Conservation (phyloP, 345 rosid genomes). For the Eucalyptus erythrocorys region DNA sequence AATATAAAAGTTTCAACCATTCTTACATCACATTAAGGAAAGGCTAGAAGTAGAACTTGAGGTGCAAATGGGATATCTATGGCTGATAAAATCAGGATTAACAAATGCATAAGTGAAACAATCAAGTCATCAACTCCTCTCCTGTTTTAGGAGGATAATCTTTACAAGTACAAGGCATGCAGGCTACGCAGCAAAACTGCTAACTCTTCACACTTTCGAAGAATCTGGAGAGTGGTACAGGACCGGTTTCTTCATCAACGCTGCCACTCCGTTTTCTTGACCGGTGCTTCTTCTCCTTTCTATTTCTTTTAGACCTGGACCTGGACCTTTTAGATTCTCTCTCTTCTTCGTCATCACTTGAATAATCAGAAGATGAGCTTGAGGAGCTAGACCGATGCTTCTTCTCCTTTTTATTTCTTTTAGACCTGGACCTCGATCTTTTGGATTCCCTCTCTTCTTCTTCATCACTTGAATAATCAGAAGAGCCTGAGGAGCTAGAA, state of each 20-base stretch:
- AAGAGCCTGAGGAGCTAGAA: constrained; percentile 45
- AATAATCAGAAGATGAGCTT: constrained; percentile 56
- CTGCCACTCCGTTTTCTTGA: constrained; percentile 44
- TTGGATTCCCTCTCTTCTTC: constrained; percentile 59
- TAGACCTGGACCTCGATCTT: constrained; percentile 76
- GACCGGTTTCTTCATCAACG: constrained; percentile 49
- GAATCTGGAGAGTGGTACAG: constrained; percentile 87
- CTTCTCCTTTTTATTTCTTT: constrained; percentile 58
- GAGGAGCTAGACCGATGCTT: constrained; percentile 39
- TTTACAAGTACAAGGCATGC: not conserved
- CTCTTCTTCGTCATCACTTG: constrained; percentile 70
- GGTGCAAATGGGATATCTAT: not conserved
- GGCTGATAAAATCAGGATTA: not conserved
- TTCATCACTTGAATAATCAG: constrained; percentile 68
- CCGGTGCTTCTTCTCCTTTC: constrained; percentile 64
- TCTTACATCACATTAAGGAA: not conserved
- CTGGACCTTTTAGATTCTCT: constrained; percentile 65
- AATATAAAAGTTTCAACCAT: not conserved
- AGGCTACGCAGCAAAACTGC: not conserved
- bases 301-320: constrained; percentile 59
- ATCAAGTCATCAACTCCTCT: not conserved
- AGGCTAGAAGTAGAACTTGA: not conserved
- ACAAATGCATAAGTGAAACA: not conserved
- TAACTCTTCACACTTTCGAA: constrained; percentile 63
- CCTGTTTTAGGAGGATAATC: not conserved